Evolutionary conservation across 225 moss, liverwort and hornwort species (phyloP), one percentile per base, ranked within the genome.

Genomic region (Polytrichum formosum): DNA sequence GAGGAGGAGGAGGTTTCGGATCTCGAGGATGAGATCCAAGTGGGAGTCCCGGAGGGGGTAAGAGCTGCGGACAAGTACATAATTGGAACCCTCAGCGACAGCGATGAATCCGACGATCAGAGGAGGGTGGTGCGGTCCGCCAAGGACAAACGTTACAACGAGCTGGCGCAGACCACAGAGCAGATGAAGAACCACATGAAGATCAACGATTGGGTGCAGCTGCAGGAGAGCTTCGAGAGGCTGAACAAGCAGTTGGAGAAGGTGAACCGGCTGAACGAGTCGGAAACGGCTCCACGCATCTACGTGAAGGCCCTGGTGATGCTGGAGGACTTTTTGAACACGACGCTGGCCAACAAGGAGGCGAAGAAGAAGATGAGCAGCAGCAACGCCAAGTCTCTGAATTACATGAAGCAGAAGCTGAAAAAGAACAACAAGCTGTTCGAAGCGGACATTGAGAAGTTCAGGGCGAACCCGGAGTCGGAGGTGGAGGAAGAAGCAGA

Each of bases 341-440:
- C 72, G 63, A 80, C 93, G 16, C 68, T 96, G 58, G 76, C 84
- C 28, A 96, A 96, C 79, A 96, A 96, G 83, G 96, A 96, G 84
- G 89, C 89, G 19, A 96, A 96, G 84, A 93, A 90, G 92, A 93
- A 85, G 74, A 96, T 96, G 96, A 93, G 93, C 74, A 87, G 87
- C 7, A 96, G 93, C 87, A 96, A 96, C 72, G 91, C 96, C 4
- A 96, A 91, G 87, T 82, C 96, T 5, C 54, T 96, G 74, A 96
- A 93, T 80, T 96, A 92, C 79, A 96, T 96, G 93, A 96, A 96
- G 75, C 96, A 96, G 75, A 96, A 96, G 72, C 67, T 96, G 70
- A 96, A 93, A 75, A 96, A 93, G 69, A 96, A 96, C 72, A 96
- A 96, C 75, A 93, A 96, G 82, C 72, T 92, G 4, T 96, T 85